Conservation (phyloP, 2,329 filamentous ascomycete species). For the Sclerotinia spermophila region DNA sequence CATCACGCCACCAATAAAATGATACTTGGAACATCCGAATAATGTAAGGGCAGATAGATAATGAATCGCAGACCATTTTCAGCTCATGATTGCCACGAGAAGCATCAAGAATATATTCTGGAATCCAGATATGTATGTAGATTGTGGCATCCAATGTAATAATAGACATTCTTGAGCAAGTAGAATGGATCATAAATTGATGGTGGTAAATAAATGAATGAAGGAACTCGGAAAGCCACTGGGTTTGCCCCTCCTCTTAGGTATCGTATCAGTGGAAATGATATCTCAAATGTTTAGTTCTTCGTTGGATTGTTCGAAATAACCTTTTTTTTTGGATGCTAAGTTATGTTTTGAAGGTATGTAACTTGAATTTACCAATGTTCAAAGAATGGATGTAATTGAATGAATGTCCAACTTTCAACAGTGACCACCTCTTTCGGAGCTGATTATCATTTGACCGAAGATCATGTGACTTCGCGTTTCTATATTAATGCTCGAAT, state of each 20-base stretch:
- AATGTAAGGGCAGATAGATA: conserved; percentile 1
- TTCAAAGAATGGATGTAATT: not conserved
- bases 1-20: conserved; percentile 6
- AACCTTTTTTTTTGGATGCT: not conserved
- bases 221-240: not conserved
- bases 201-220: not conserved
- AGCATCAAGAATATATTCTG: not conserved
- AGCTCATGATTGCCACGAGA: not conserved
- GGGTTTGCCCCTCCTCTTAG: not conserved
- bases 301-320: too few species aligned
- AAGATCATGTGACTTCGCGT: not conserved
- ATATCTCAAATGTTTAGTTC: too few species aligned
- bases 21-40: not conserved
- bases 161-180: not conserved
- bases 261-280: not conserved
- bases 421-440: not conserved
- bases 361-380: not conserved
- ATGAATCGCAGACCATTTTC: not conserved
- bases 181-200: not conserved
- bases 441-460: not conserved
- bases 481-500: not conserved
- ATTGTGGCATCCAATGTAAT: not conserved
- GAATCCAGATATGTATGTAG: not conserved
- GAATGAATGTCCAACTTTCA: not conserved
- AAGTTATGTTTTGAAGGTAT: not conserved